These are phyloP conservation scores for Fusarium papillatum DNA, from an alignment of 2,329 filamentous ascomycete genomes.

Conservation along the genomic window DNA sequence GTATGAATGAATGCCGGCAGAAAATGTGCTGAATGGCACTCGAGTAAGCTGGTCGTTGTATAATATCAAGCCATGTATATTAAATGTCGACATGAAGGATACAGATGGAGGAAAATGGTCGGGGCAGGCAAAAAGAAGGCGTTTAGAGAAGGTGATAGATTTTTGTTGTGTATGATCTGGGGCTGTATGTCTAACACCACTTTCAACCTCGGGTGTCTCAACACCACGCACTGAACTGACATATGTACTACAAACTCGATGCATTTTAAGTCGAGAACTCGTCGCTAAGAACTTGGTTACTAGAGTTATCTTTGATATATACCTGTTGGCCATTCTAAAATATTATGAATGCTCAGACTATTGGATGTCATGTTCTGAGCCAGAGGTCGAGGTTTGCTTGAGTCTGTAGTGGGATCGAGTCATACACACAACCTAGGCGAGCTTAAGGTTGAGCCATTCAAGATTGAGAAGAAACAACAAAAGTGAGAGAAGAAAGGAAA, in stretches of 20 bases:
- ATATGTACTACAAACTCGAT: background rate
- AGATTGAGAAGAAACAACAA: background rate
- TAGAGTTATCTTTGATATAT: too few relatives aligned
- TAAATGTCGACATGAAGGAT: background rate
- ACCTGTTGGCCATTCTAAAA: background rate
- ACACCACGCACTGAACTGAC: background rate
- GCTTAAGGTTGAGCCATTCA: background rate
- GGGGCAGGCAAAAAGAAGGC: background rate
- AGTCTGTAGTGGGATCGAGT: background rate
- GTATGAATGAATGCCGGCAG: background rate
- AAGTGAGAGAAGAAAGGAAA: background rate
- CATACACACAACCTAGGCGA: background rate
- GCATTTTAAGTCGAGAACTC: background rate
- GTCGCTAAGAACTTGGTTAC: background rate
- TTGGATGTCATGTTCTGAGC: background rate
- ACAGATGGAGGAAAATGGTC: background rate
- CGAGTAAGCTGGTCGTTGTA: slow-evolving; percentile 14
- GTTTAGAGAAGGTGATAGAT: background rate
- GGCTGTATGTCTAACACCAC: background rate
- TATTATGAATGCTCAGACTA: background rate
- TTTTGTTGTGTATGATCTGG: background rate
- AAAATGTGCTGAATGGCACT: background rate
- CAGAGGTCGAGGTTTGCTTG: background rate
- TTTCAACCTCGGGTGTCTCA: background rate
- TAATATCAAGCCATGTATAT: background rate